Evolutionary conservation across 352 stramenopile species (phyloP).

Genomic region (Blastocystis hominis): DNA sequence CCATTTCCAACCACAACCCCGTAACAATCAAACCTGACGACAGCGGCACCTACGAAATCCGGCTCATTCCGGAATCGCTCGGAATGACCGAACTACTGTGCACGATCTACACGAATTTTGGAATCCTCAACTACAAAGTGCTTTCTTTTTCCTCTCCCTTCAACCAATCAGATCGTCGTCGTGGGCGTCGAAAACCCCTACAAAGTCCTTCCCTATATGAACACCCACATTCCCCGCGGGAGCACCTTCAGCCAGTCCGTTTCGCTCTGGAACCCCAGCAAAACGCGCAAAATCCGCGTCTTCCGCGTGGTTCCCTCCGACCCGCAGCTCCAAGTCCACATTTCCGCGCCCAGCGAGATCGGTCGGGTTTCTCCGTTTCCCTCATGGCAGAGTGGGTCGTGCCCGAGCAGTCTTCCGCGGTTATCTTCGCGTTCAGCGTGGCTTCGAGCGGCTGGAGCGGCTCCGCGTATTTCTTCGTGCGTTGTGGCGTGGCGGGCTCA

Average conservation of each 20-base stretch:
- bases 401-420: not conserved
- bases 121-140: slow-evolving; percentile 4
- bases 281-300: slow-evolving; percentile 10
- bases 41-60: not conserved
- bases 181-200: not conserved
- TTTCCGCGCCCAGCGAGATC: not conserved
- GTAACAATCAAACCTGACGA: not conserved
- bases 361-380: not conserved
- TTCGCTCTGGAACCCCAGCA: slow-evolving; percentile 12
- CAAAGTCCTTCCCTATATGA: not conserved
- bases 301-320: not conserved
- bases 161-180: not conserved
- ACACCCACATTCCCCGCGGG: slow-evolving; percentile 9
- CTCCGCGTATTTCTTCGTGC: no score
- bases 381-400: slow-evolving; percentile 25
- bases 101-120: slow-evolving; percentile 35
- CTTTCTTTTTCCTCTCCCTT: not conserved
- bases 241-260: slow-evolving; percentile 26
- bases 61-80: not conserved
- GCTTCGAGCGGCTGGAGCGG: not conserved
- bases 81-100: not conserved
- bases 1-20: not conserved
- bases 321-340: not conserved
- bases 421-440: slow-evolving; percentile 17
- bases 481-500: not conserved